Evolutionary conservation across 176 grass and related monocot genomes (phyloP), one percentile per base, ranked within the genome.

Genomic region (Carex cristatella): DNA sequence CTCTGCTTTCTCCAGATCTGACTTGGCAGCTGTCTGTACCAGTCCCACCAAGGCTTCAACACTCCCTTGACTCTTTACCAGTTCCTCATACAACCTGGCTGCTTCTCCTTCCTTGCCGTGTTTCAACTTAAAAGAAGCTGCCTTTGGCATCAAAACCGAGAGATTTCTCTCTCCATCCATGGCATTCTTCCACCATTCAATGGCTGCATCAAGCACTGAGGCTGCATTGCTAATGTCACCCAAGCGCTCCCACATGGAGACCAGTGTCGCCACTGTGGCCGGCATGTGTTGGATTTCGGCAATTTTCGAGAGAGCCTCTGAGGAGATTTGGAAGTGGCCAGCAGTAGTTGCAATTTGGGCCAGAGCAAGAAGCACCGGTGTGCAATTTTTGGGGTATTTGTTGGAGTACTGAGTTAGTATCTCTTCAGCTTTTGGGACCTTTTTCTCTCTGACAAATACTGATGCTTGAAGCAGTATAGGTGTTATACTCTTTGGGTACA

Each of bases 61-160:
- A 67, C 90, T 92, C 31, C 85, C 91, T 89, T 81, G 86, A 55
- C 85, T 94, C 87, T 89, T 92, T 69, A 99, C 93, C 70, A 99
- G 88, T 60, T 99, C 90, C 77, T 95, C 91, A 11, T 95, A 99
- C 72, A 95, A 86, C 23, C 86, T 73, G 27, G 85, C 92, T 13
- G 93, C 96, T 84, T 95, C 91, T 75, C 89, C 88, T 58, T 99
- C 92, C 49, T 65, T 82, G 16, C 91, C 93, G 83, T 92, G 91
- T 13, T 83, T 95, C 55, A 99, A 90, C 73, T 95, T 99, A 90
- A 92, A 99, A 30, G 85, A 69, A 90, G 96, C 96, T 79, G 96
- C 88, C 81, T 94, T 90, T 11, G 88, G 65, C 69, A 90, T 91
- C n/a, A 98, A 90, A 30, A 94, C 32, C 48, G 91, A 93, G 80